Evolutionary conservation across 1,139 yeast species (phyloP).

Genomic region (Blastobotrys buckinghamii): DNA sequence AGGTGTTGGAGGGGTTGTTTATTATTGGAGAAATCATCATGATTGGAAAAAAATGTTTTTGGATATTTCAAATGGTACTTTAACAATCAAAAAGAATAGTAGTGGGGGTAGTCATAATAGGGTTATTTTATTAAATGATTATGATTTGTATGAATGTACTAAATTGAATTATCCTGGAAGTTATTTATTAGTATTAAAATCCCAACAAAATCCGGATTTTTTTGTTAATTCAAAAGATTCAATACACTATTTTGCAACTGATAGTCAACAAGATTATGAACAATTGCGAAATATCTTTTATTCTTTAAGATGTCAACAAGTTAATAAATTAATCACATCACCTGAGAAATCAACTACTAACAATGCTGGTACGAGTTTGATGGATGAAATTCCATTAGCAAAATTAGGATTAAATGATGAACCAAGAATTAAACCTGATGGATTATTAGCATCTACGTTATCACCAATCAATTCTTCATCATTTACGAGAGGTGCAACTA

Average conservation of each 20-base stretch:
- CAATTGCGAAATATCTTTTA: constrained; percentile 27
- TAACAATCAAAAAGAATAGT: constrained; percentile 12
- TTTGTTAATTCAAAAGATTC: constrained; percentile 23
- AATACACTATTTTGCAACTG: constrained; percentile 25
- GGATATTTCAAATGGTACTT: constrained; percentile 12
- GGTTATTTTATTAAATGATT: constrained; percentile 17
- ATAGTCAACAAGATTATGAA: constrained; percentile 25
- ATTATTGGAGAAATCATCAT: constrained; percentile 13
- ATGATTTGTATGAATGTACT: constrained; percentile 22
- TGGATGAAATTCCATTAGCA: constrained; percentile 10
- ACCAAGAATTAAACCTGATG: constrained; percentile 8
- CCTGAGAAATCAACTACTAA: not conserved
- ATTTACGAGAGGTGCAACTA: not conserved
- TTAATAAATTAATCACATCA: constrained; percentile 11
- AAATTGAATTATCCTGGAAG: constrained; percentile 16
- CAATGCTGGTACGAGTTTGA: not conserved
- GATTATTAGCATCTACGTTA: constrained; percentile 12
- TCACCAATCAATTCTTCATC: not conserved
- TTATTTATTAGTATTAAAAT: constrained; percentile 25
- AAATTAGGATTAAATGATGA: constrained; percentile 7
- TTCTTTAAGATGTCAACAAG: constrained; percentile 25
- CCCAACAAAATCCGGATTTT: constrained; percentile 25
- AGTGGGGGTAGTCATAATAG: not conserved
- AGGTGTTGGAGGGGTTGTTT: constrained; percentile 9
- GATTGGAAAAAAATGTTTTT: constrained; percentile 20